Percentiles rank a stretch among this genome's conserved stretches.
phyloP scores from a whole-genome alignment of 1,284 basidiomycete genomes.

The Spongiforma sp. region DNA sequence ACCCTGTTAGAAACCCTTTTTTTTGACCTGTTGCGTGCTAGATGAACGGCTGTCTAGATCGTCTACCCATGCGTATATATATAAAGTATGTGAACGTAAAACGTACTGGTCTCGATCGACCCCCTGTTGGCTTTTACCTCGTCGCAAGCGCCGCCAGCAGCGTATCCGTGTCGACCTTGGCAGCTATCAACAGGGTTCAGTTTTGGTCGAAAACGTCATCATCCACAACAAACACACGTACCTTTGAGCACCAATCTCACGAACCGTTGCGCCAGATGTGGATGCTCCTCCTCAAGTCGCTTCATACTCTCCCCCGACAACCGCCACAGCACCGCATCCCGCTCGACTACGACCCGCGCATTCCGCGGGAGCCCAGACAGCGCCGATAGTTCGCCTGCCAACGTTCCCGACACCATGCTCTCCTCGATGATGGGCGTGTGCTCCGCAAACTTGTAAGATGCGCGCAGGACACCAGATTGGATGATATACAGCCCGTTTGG shows the following conservation, averaged over 20 bases:
- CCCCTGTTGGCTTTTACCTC: conserved; percentile 49
- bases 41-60: no score
- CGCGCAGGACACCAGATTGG: conserved; percentile 82
- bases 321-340: conserved; percentile 81
- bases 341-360: conserved; percentile 85
- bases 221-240: conserved; percentile 37
- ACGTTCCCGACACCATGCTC: conserved; percentile 91
- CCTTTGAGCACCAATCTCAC: conserved; percentile 81
- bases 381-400: conserved; percentile 89
- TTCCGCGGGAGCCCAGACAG: conserved; percentile 80
- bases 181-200: no score
- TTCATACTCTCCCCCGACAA: conserved; percentile 63
- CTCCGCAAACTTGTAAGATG: conserved; percentile 78
- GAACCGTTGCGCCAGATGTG: conserved; percentile 70
- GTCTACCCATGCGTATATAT: no score
- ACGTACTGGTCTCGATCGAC: background rate
- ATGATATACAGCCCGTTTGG: conserved; percentile 89
- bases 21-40: no score
- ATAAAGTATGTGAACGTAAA: no score
- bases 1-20: conserved; percentile 3
- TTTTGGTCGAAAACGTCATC: no score
- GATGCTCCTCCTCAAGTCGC: conserved; percentile 66
- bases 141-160: conserved; percentile 75
- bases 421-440: conserved; percentile 74
- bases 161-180: conserved; percentile 81